Evolutionary conservation across 148 eudicot genomes (phyloP).

Genomic region (Chenopodium suecicum): DNA sequence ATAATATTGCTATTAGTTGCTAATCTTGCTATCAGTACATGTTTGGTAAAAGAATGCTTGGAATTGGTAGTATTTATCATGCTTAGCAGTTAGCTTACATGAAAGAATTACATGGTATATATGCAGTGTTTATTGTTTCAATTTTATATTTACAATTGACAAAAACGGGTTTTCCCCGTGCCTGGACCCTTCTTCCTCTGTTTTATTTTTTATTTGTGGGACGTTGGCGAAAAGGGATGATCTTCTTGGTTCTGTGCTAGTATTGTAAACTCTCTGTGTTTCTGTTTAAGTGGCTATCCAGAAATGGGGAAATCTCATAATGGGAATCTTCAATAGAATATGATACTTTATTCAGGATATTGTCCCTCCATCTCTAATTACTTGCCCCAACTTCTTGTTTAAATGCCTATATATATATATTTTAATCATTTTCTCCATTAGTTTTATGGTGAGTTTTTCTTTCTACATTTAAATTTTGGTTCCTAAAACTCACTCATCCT

Average conservation of each 20-base stretch:
- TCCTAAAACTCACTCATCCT: too few relatives aligned
- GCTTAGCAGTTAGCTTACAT: not conserved
- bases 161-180: not conserved
- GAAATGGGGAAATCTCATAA: not conserved
- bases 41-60: not conserved
- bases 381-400: too few relatives aligned
- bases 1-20: not conserved
- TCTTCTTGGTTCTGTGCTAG: not conserved
- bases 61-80: not conserved
- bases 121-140: not conserved
- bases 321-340: not conserved
- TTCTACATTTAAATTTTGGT: too few relatives aligned
- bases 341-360: not conserved
- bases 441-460: too few relatives aligned
- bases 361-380: too few relatives aligned
- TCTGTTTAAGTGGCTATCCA: not conserved
- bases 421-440: too few relatives aligned
- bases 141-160: not conserved
- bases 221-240: not conserved
- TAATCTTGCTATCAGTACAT: not conserved
- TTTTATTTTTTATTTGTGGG: not conserved
- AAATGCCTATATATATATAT: too few relatives aligned
- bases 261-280: not conserved
- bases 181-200: not conserved
- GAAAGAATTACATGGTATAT: not conserved